phyloP scores from a whole-genome alignment of 2,329 filamentous ascomycete genomes.

The Diplodia scrobiculata region DNA sequence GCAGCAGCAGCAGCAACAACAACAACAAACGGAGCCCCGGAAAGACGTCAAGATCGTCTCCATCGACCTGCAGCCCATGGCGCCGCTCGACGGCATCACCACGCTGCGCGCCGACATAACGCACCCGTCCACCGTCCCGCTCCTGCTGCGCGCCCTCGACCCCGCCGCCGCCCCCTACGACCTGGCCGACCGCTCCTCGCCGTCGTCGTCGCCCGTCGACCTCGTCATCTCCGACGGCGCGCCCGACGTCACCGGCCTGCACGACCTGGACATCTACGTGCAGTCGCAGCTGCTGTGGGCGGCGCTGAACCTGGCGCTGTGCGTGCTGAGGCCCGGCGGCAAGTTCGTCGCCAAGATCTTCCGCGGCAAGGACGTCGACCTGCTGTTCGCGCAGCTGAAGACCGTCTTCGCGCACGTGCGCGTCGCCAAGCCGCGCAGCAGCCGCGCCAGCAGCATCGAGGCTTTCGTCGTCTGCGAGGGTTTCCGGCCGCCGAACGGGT shows the following conservation, averaged over 20 bases:
- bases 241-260: conserved; percentile 92
- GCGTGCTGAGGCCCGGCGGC: conserved; percentile 87
- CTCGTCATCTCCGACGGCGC: conserved; percentile 94
- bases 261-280: conserved; percentile 97
- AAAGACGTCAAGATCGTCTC: conserved; percentile 89
- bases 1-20: conserved; percentile 42
- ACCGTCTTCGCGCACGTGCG: conserved; percentile 85
- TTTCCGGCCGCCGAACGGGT: conserved; percentile 77
- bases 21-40: conserved; percentile 52
- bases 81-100: conserved; percentile 85
- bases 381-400: conserved; percentile 90
- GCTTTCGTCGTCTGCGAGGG: conserved; percentile 95
- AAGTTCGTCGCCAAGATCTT: conserved; percentile 99
- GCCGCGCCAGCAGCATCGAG: conserved; percentile 93
- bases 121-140: conserved; percentile 89
- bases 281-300: conserved; percentile 94
- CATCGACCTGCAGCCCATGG: conserved; percentile 95
- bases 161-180: conserved; percentile 57
- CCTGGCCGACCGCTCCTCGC: conserved; percentile 43
- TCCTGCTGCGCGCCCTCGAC: conserved; percentile 82
- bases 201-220: conserved; percentile 78
- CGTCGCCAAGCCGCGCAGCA: conserved; percentile 91
- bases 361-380: conserved; percentile 88
- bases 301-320: conserved; percentile 88
- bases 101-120: conserved; percentile 95